These are phyloP conservation scores for Rhodotorula glutinis DNA, from an alignment of 1,284 basidiomycete species.

Conservation along the genomic window DNA sequence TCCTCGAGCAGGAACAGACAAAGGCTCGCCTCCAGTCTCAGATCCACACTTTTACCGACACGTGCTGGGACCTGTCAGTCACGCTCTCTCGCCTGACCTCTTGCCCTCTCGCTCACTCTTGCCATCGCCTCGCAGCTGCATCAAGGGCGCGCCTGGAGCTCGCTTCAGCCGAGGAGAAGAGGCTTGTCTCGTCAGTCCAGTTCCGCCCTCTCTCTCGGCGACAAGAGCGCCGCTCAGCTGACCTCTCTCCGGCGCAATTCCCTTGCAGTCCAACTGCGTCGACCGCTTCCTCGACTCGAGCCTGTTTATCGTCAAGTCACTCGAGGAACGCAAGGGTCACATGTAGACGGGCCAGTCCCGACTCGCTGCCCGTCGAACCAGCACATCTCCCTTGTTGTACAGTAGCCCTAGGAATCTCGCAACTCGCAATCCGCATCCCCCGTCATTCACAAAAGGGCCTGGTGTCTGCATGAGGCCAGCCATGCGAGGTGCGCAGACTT, in stretches of 20 bases:
- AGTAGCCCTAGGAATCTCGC: background rate
- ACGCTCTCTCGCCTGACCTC: background rate
- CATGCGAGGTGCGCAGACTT: too few species aligned
- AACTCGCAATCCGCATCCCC: too few species aligned
- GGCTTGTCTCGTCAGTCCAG: slow-evolving; percentile 66
- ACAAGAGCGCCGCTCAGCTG: too few species aligned
- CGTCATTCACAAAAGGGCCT: too few species aligned
- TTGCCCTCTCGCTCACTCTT: too few species aligned
- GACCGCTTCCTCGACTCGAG: slow-evolving; percentile 86
- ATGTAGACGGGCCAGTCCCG: too few species aligned
- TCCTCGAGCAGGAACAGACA: slow-evolving; percentile 83
- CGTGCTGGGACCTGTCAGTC: slow-evolving; percentile 67
- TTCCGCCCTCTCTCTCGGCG: background rate
- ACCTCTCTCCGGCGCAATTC: too few species aligned
- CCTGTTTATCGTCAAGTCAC: slow-evolving; percentile 74
- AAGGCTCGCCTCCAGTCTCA: slow-evolving; percentile 56
- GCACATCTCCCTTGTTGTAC: background rate
- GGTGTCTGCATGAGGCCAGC: too few species aligned
- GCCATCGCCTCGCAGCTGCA: slow-evolving; percentile 64
- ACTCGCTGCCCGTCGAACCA: too few species aligned
- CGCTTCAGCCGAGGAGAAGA: slow-evolving; percentile 81
- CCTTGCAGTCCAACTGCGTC: slow-evolving; percentile 21
- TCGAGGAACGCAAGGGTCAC: slow-evolving; percentile 56
- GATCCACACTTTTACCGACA: slow-evolving; percentile 68
- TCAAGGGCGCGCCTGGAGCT: slow-evolving; percentile 76